phyloP scores from a whole-genome alignment of 306 rosid genomes.

The Quercus variabilis region DNA sequence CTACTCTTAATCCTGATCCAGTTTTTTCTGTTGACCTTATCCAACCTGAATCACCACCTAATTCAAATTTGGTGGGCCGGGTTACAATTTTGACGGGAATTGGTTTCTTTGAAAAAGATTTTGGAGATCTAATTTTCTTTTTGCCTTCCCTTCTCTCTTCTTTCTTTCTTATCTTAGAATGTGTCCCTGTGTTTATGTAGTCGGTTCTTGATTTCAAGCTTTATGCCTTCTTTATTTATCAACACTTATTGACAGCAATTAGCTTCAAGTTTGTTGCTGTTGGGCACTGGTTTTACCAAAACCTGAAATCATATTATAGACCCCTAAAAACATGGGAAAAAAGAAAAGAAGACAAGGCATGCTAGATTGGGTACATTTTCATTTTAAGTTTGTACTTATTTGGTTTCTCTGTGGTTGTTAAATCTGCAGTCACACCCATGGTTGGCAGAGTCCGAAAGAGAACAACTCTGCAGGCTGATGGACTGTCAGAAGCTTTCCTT shows the following conservation, averaged over 20 bases:
- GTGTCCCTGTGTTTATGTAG: background rate
- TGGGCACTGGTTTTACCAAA: background rate
- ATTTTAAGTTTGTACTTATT: constrained; percentile 20
- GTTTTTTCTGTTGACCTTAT: background rate
- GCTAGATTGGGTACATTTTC: background rate
- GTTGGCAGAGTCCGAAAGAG: constrained; percentile 91
- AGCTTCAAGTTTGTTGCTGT: background rate
- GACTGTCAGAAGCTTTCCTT: constrained; percentile 98
- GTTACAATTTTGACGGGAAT: background rate
- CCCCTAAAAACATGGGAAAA: background rate
- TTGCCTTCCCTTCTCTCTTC: background rate
- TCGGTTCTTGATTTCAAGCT: constrained; percentile 1
- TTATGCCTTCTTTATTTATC: background rate
- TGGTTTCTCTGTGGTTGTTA: constrained; percentile 6
- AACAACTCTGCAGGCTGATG: constrained; percentile 85
- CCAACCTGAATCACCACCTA: background rate
- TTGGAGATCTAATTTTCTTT: background rate
- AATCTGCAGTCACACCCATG: constrained; percentile 93
- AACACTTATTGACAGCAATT: background rate
- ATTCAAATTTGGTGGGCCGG: background rate
- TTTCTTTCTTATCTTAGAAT: background rate
- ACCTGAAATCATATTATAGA: background rate
- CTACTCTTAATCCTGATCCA: background rate
- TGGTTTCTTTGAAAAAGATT: background rate
- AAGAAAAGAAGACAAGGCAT: background rate